Percentiles rank a stretch among this genome's conserved stretches.
Evolutionary conservation across 2,329 filamentous ascomycete genomes (phyloP).

Genomic region (Alternaria gaisen): DNA sequence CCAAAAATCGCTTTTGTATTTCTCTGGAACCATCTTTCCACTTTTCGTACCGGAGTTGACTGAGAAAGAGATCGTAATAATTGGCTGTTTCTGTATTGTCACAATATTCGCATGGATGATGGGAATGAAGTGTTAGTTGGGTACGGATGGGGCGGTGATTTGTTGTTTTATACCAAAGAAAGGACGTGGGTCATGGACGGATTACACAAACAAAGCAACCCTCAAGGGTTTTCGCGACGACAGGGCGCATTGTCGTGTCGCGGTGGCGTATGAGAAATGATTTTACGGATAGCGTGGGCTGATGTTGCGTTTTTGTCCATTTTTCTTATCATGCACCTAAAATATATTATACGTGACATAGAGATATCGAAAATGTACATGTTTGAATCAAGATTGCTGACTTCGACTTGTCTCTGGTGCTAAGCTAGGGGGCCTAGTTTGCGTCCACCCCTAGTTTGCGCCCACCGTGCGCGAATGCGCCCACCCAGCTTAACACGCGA

Average conservation of each 20-base stretch:
- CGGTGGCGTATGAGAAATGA: constrained; percentile 8
- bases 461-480: no score
- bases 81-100: background rate
- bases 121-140: background rate
- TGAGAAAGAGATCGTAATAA: background rate
- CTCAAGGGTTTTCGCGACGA: background rate
- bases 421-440: no score
- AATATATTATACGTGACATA: background rate
- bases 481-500: no score
- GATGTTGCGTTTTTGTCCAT: background rate
- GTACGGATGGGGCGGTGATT: background rate
- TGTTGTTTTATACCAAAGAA: constrained; percentile 12
- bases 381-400: background rate
- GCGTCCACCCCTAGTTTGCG: no score
- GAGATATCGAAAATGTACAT: background rate
- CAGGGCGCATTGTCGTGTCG: constrained; percentile 7
- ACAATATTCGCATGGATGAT: background rate
- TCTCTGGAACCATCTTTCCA: background rate
- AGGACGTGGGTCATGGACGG: background rate
- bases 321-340: background rate
- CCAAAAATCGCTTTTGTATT: background rate
- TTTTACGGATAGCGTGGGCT: constrained; percentile 3
- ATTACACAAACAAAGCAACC: background rate
- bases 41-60: background rate
- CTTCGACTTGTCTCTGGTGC: no score